Evolutionary conservation across 768 basidiomycete genomes (phyloP).

Genomic region (Hericium erinaceus): DNA sequence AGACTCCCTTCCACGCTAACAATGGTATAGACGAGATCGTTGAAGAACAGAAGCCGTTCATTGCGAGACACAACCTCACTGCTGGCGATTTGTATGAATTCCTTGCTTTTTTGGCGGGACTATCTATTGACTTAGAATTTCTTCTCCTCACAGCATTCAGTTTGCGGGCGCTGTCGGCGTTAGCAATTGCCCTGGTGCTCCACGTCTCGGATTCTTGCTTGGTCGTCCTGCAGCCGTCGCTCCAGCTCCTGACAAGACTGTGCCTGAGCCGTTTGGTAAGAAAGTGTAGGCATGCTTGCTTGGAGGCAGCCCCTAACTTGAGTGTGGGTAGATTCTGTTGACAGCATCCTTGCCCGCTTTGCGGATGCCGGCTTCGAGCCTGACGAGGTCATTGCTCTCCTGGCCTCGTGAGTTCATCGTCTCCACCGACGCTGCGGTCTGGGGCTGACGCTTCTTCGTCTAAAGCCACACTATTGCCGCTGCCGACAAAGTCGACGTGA

Average conservation of each 20-base stretch:
- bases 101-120: not conserved
- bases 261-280: constrained; percentile 26
- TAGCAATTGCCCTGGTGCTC: constrained; percentile 27
- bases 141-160: constrained; percentile 19
- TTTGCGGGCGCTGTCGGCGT: constrained; percentile 25
- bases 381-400: constrained; percentile 26
- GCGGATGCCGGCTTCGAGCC: constrained; percentile 25
- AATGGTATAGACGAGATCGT: constrained; percentile 15
- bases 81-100: constrained; percentile 37
- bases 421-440: not conserved
- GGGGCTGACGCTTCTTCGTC: not conserved
- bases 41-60: constrained; percentile 23
- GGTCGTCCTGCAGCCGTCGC: constrained; percentile 22
- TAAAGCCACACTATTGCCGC: constrained; percentile 17
- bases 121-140: not conserved
- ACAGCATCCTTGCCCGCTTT: constrained; percentile 22
- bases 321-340: constrained; percentile 10
- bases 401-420: constrained; percentile 20
- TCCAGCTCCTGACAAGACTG: constrained; percentile 22
- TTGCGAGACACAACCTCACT: constrained; percentile 26
- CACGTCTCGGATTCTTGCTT: constrained; percentile 23
- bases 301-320: not conserved
- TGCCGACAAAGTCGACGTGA: constrained; percentile 17
- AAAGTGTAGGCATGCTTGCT: not conserved
- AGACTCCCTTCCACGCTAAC: constrained; percentile 15